phyloP scores from a whole-genome alignment of 805 yeast genomes.

The Cyberlindnera misumaiensis region DNA sequence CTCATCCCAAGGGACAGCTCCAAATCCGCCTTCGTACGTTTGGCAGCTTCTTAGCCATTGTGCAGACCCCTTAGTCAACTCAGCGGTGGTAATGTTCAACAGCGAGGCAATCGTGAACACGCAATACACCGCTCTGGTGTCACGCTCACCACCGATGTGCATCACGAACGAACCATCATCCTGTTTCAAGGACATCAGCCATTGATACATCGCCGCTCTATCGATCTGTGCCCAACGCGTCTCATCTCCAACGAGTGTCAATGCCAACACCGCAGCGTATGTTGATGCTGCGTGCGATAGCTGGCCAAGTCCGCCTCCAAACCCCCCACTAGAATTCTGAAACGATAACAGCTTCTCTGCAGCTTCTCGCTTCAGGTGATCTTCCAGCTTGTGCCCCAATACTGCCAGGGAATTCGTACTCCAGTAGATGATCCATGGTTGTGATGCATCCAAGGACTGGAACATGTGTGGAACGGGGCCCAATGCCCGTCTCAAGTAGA shows the following conservation, averaged over 20 bases:
- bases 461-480: conserved; percentile 18
- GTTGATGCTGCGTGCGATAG: conserved; percentile 79
- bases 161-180: conserved; percentile 71
- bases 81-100: conserved; percentile 55
- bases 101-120: conserved; percentile 68
- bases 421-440: conserved; percentile 91
- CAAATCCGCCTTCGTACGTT: conserved; percentile 93
- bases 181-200: conserved; percentile 61
- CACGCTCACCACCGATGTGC: conserved; percentile 77
- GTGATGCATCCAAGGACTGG: conserved; percentile 72
- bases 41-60: conserved; percentile 70
- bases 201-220: conserved; percentile 41
- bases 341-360: conserved; percentile 25
- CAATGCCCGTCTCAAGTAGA: conserved; percentile 14
- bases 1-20: conserved; percentile 73
- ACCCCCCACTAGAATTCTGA: conserved; percentile 47
- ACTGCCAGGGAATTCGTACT: conserved; percentile 46
- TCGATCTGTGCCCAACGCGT: conserved; percentile 38
- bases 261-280: conserved; percentile 66
- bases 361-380: conserved; percentile 24
- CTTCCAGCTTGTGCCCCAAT: conserved; percentile 28
- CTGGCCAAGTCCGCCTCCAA: conserved; percentile 84
- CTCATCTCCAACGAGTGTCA: conserved; percentile 45
- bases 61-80: conserved; percentile 43
- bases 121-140: conserved; percentile 82